Evolutionary conservation across 2,329 filamentous ascomycete genomes (phyloP).

Genomic region (Aspergillus amoenus): DNA sequence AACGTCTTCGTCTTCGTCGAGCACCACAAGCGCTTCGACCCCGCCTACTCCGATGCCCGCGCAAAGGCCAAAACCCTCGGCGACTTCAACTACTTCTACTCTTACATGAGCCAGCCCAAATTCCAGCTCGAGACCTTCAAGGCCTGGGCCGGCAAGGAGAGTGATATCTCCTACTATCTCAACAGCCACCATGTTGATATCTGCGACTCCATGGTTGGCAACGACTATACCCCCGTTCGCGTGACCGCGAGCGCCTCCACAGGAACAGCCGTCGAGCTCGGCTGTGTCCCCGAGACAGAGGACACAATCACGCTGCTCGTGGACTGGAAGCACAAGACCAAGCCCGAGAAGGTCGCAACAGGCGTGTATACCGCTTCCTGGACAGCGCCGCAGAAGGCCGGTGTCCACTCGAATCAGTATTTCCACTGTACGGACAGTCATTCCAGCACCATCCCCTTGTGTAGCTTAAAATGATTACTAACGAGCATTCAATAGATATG

Average conservation of each 20-base stretch:
- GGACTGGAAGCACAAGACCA: slow-evolving; percentile 75
- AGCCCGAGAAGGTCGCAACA: slow-evolving; percentile 70
- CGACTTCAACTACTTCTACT: slow-evolving; percentile 98
- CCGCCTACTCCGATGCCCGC: slow-evolving; percentile 84
- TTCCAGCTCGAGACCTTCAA: slow-evolving; percentile 92
- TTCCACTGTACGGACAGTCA: slow-evolving; percentile 66
- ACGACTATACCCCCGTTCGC: slow-evolving; percentile 73
- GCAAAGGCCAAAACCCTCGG: slow-evolving; percentile 74
- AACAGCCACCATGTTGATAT: slow-evolving; percentile 95
- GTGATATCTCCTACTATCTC: slow-evolving; percentile 93
- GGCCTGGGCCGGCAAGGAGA: slow-evolving; percentile 87
- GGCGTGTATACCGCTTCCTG: slow-evolving; percentile 92
- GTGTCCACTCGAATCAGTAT: slow-evolving; percentile 96
- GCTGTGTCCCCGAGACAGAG: slow-evolving; percentile 78
- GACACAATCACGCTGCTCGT: slow-evolving; percentile 91
- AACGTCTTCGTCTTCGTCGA: slow-evolving; percentile 47
- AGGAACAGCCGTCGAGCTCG: slow-evolving; percentile 74
- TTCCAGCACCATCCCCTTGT: background rate
- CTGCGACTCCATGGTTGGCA: slow-evolving; percentile 81
- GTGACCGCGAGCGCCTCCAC: slow-evolving; percentile 78
- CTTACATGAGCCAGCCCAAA: slow-evolving; percentile 93
- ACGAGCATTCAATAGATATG: slow-evolving; percentile 54
- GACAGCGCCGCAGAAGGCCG: slow-evolving; percentile 89
- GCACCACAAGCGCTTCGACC: slow-evolving; percentile 96
- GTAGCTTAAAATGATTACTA: background rate